Evolutionary conservation across 2,329 filamentous ascomycete genomes (phyloP), one percentile per base, ranked within the genome.

Genomic region (Venturia pyrina): DNA sequence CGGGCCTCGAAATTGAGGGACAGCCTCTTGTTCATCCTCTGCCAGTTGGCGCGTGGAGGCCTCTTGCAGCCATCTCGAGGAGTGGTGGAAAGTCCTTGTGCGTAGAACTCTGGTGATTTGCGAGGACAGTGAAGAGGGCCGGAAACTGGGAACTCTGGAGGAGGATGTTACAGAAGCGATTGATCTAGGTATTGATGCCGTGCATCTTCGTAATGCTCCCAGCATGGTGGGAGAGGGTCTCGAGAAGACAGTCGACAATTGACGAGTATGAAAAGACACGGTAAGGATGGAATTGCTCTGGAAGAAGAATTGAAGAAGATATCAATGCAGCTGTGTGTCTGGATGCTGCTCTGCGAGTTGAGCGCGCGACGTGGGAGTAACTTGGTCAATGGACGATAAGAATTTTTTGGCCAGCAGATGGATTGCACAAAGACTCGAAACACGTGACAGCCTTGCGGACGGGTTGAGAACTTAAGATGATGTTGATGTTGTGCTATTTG

Each of bases 171-270:
- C 73, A 41, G 75, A 67, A 24, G 68, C 66, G 65, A 71, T 73
- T 32, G 69, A 71, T 68, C 74, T 72, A 65, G 75, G 72, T 63
- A 78, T 70, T 50, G 72, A 73, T 68, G 74, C 72, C 68, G 76
- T 72, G 68, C 75, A 77, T 76, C 74, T 77, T 73, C 76, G 73
- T 64, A 77, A 67, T 68, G 75, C 74, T 68, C 70, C 72, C 66
- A 77, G 73, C 76, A 89, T 34, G 80, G 75, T 0, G 86, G 24
- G 34, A 60, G 48, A 41, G 10, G 28, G 15, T 24, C 2, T 7
- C n/a, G 60, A 62, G n/a, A 37, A 17, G 37, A 43, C 37, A 24
- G 15, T 3, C 44, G 15, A 15, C 41, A 11, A 40, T 62, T 43
- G 34, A 57, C 24, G 50, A 19, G 11, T 17, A 34, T 57, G 1